phyloP scores from a whole-genome alignment of 169 alveolate genomes.

The Plasmodium coatneyi region DNA sequence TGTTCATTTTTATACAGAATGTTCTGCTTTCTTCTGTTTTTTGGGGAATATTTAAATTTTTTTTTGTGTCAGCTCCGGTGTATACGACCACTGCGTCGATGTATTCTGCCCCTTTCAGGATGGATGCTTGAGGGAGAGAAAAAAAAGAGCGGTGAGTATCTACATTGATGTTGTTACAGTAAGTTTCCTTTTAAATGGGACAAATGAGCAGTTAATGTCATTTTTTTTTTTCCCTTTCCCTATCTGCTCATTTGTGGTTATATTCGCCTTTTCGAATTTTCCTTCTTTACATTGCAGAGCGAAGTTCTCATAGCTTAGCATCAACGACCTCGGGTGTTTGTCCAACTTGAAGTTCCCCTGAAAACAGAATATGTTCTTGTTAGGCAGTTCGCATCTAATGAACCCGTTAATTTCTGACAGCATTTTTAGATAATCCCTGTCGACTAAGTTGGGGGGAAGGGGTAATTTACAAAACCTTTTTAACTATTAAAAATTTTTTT shows the following conservation, averaged over 20 bases:
- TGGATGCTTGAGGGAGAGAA: slow-evolving; percentile 55
- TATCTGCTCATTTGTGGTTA: too few species aligned
- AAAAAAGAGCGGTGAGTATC: background rate
- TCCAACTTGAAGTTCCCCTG: slow-evolving; percentile 65
- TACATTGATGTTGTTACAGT: background rate
- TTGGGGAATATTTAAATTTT: slow-evolving; percentile 68
- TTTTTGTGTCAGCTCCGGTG: slow-evolving; percentile 76
- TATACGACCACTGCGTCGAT: slow-evolving; percentile 75
- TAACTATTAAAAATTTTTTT: too few species aligned
- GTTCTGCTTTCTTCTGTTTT: slow-evolving; percentile 61
- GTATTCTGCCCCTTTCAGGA: slow-evolving; percentile 65
- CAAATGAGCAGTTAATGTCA: background rate
- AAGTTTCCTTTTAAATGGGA: background rate
- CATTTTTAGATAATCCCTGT: slow-evolving; percentile 68
- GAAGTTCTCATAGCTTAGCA: slow-evolving; percentile 57
- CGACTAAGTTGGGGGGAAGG: slow-evolving; percentile 24
- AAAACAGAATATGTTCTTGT: slow-evolving; percentile 62
- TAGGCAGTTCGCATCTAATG: slow-evolving; percentile 73
- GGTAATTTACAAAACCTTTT: background rate
- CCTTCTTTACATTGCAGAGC: slow-evolving; percentile 64
- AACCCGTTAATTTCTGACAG: slow-evolving; percentile 73
- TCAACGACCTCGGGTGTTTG: slow-evolving; percentile 65
- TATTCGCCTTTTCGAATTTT: background rate
- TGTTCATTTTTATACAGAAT: slow-evolving; percentile 70
- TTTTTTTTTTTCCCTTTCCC: background rate